phyloP scores from a whole-genome alignment of 2,329 filamentous ascomycete species.

The Nemania serpens region DNA sequence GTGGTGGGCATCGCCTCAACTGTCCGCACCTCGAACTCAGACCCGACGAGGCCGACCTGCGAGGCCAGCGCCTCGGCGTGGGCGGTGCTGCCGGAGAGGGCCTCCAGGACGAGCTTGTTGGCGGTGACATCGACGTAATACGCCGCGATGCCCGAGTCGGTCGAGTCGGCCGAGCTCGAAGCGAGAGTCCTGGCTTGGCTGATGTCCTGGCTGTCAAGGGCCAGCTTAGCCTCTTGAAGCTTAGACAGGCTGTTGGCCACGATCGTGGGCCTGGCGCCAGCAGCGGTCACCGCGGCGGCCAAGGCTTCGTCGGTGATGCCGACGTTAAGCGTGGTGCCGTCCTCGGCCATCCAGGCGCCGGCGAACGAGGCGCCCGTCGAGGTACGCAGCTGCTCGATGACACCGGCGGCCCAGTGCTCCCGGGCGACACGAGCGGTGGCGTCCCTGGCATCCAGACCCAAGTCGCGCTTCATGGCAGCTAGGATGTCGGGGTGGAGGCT shows the following conservation, averaged over 20 bases:
- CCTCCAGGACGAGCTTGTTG: slow-evolving; percentile 49
- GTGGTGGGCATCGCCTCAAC: slow-evolving; percentile 43
- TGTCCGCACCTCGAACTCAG: slow-evolving; percentile 45
- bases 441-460: slow-evolving; percentile 46
- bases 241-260: slow-evolving; percentile 44
- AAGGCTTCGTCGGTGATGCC: slow-evolving; percentile 45
- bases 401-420: slow-evolving; percentile 43
- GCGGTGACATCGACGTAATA: slow-evolving; percentile 47
- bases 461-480: slow-evolving; percentile 50
- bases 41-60: slow-evolving; percentile 43
- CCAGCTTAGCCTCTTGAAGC: slow-evolving; percentile 48
- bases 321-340: slow-evolving; percentile 42
- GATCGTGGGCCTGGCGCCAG: slow-evolving; percentile 44
- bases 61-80: slow-evolving; percentile 44
- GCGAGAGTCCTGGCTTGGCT: slow-evolving; percentile 40
- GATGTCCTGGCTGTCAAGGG: slow-evolving; percentile 46
- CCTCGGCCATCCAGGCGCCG: slow-evolving; percentile 46
- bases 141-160: slow-evolving; percentile 43
- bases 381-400: slow-evolving; percentile 44
- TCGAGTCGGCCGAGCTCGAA: slow-evolving; percentile 18
- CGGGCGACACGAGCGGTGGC: slow-evolving; percentile 46
- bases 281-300: slow-evolving; percentile 42
- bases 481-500: slow-evolving; percentile 48
- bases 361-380: slow-evolving; percentile 43
- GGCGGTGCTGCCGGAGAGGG: slow-evolving; percentile 42